Percentiles rank a stretch among this genome's conserved stretches.
Conservation (phyloP, 2,329 filamentous ascomycete species). For the Talaromyces marneffei region DNA sequence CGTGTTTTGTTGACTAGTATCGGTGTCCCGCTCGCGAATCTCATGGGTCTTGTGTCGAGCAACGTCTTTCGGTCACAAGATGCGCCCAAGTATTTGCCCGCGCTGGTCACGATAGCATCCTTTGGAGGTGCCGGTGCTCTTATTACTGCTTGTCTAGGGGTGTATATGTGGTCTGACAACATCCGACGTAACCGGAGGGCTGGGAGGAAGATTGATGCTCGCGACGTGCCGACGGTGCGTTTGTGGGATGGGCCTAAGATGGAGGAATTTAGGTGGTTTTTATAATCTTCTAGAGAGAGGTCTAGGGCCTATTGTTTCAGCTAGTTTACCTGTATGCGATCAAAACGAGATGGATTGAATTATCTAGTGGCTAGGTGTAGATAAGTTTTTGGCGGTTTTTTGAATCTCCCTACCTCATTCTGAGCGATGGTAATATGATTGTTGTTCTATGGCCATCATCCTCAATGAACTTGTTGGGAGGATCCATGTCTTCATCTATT, state of each 20-base stretch:
- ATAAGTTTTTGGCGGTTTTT: no score
- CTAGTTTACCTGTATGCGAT: background rate
- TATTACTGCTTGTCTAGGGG: constrained; percentile 51
- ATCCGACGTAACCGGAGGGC: constrained; percentile 52
- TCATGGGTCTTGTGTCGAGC: constrained; percentile 66
- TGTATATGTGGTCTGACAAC: constrained; percentile 63
- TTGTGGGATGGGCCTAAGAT: constrained; percentile 51
- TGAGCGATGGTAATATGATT: background rate
- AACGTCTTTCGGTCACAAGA: constrained; percentile 63
- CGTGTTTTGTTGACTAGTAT: constrained; percentile 65
- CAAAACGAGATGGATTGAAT: no score
- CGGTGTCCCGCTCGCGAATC: constrained; percentile 67
- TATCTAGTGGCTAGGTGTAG: no score
- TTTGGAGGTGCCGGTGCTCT: constrained; percentile 54
- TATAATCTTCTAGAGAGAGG: constrained; percentile 18
- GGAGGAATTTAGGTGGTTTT: constrained; percentile 55
- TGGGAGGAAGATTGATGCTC: constrained; percentile 51
- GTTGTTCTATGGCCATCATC: background rate
- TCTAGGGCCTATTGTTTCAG: background rate
- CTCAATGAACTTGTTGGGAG: background rate
- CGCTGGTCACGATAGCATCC: constrained; percentile 52
- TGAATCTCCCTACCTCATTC: background rate
- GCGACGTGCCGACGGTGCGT: constrained; percentile 52
- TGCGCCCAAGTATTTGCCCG: constrained; percentile 61
- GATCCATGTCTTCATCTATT: background rate